Base-by-base conservation (phyloP, 768 basidiomycete genomes). In the Lactarius hengduanensis region DNA sequence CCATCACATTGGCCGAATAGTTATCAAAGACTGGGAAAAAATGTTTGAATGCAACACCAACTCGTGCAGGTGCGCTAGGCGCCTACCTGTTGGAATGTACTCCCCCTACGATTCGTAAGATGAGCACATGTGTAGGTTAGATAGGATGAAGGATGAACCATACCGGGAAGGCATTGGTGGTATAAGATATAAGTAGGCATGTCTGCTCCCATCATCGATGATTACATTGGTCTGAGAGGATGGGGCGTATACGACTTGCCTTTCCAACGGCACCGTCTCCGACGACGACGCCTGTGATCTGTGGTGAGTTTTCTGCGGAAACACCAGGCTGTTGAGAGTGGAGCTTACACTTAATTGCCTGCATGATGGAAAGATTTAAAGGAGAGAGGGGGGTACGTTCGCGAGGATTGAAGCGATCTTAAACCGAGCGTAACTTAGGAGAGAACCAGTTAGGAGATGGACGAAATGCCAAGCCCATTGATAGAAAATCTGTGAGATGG, bases 251-350 rank as follows among this genome's bases (percentile, higher is more conserved):
- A 55, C 30, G 67, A 78, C 86, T 74, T 72, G 88, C 94, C 91
- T 97, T 98, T 77, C 96, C 96, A 72, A 97, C 96, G 66, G 96
- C 96, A 86, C 96, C 96, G 82, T 98, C 96, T 75, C 95, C 95
- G 61, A 98, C 95, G 74, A 98, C 95, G 78, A 98, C 95, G 83
- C 94, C 95, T 96, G 76, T 58, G 58, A 53, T 69, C 72, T 65
- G 53, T 65, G 73, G 82, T 79, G 62, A 57, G 45, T 60, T 68
- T 57, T 61, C 30, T 59, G 70, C 67, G 43, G 58, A 7, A 41
- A 50, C 50, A 64, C 40, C 8, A 60, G 22, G 47, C 45, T 38
- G 43, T 47, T 20, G 34, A 40, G 64, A 28, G 41, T 62, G n/a
- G 63, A 79, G 41, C 86, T 69, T 72, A 92, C 92, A 94, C 85